phyloP scores from a whole-genome alignment of 2,329 filamentous ascomycete genomes.

The Tolypocladium ovalisporum region DNA sequence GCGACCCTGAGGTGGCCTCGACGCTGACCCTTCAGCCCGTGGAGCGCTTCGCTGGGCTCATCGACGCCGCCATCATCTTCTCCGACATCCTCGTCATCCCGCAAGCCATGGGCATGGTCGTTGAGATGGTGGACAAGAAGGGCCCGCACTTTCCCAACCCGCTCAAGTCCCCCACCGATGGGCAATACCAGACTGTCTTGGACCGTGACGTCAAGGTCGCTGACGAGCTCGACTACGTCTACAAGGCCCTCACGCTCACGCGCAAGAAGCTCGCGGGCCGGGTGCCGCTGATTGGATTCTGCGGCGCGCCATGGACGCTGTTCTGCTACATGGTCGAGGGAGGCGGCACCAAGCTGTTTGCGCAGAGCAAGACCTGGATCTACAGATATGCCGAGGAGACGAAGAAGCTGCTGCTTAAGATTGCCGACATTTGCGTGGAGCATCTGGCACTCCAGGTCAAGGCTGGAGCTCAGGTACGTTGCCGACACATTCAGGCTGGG shows the following conservation, averaged over 20 bases:
- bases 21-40: constrained; percentile 91
- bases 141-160: constrained; percentile 90
- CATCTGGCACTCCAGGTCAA: constrained; percentile 86
- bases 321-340: constrained; percentile 99
- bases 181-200: constrained; percentile 72
- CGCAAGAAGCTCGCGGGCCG: constrained; percentile 76
- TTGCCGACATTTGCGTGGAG: constrained; percentile 88
- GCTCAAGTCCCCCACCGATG: constrained; percentile 66
- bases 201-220: constrained; percentile 72
- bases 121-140: constrained; percentile 97
- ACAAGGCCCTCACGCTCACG: constrained; percentile 87
- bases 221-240: constrained; percentile 83
- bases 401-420: constrained; percentile 77
- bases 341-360: constrained; percentile 89
- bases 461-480: constrained; percentile 72
- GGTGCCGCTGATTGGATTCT: constrained; percentile 92
- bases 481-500: background rate
- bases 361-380: constrained; percentile 91
- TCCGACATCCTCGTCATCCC: constrained; percentile 96
- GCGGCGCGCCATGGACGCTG: constrained; percentile 91
- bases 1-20: constrained; percentile 82
- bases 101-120: constrained; percentile 96
- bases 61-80: constrained; percentile 98
- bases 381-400: constrained; percentile 77
- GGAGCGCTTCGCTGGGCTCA: constrained; percentile 78